Conservation (phyloP, 108 stramenopile genomes). For the Mediolabrus comicus region DNA sequence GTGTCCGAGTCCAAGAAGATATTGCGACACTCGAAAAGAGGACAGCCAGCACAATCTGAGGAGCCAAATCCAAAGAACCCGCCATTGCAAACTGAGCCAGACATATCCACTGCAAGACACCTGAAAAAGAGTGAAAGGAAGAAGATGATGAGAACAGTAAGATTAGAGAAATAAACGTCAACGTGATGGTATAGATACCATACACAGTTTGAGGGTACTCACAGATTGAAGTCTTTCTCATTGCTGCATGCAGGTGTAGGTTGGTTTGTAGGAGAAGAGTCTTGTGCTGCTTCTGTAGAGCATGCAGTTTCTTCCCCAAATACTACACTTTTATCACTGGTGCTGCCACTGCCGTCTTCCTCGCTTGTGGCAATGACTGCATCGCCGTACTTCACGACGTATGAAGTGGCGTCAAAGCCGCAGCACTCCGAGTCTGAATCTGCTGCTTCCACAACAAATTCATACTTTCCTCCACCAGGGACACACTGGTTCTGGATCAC, state of each 20-base stretch:
- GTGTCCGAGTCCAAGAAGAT: conserved; percentile 1
- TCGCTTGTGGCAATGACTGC: conserved; percentile 3
- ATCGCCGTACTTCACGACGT: conserved; percentile 4
- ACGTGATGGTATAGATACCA: too few relatives aligned
- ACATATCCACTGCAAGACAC: conserved; percentile 42
- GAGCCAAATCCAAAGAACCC: not conserved
- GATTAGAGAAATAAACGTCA: too few relatives aligned
- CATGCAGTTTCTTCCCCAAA: not conserved
- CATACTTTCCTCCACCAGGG: conserved; percentile 9
- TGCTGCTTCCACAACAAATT: conserved; percentile 20
- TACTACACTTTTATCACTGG: not conserved
- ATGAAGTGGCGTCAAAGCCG: conserved; percentile 22
- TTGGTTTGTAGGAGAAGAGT: not conserved
- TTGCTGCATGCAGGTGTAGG: conserved; percentile 1
- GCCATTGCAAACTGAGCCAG: conserved; percentile 31
- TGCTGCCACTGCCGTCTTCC: not conserved
- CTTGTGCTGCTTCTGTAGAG: not conserved
- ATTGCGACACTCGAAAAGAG: not conserved
- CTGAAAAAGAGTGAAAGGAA: too few relatives aligned
- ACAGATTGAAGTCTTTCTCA: conserved; percentile 32
- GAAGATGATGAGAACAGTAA: too few relatives aligned
- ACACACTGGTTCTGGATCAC: not conserved
- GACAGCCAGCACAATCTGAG: conserved; percentile 24
- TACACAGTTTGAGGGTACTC: too few relatives aligned
- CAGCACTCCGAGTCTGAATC: conserved; percentile 15